These are phyloP conservation scores for Trichophyton rubrum DNA, from an alignment of 2,329 filamentous ascomycete species.

Conservation along the genomic window DNA sequence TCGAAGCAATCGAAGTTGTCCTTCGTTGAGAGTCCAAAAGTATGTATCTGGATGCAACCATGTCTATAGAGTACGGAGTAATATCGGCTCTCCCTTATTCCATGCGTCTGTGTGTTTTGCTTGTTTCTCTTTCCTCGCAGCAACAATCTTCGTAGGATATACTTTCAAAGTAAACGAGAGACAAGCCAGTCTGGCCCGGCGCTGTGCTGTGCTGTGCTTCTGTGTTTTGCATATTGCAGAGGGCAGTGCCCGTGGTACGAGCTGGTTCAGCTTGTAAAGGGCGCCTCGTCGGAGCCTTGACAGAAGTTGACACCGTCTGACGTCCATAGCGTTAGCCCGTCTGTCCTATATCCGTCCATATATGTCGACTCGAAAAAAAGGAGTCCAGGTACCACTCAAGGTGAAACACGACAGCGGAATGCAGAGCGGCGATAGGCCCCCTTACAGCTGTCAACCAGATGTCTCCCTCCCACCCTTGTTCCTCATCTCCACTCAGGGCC, in stretches of 20 bases:
- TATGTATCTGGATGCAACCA: not conserved
- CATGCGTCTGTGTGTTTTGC: not conserved
- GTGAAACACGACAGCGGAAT: conserved; percentile 4
- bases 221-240: no score
- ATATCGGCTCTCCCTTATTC: not conserved
- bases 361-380: not conserved
- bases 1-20: not conserved
- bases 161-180: not conserved
- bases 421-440: not conserved
- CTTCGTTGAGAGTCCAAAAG: not conserved
- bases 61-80: no score
- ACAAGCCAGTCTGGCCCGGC: not conserved
- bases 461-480: not conserved
- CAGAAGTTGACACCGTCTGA: not conserved
- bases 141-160: not conserved
- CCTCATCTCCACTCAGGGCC: not conserved
- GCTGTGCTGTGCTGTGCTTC: not conserved
- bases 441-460: not conserved
- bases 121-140: not conserved
- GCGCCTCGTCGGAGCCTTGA: conserved; percentile 1
- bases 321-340: not conserved
- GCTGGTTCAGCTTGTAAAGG: not conserved
- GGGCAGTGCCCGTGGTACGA: no score
- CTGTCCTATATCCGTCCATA: no score
- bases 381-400: not conserved